phyloP scores from a whole-genome alignment of 306 rosid species.

The Quercus rubra region DNA sequence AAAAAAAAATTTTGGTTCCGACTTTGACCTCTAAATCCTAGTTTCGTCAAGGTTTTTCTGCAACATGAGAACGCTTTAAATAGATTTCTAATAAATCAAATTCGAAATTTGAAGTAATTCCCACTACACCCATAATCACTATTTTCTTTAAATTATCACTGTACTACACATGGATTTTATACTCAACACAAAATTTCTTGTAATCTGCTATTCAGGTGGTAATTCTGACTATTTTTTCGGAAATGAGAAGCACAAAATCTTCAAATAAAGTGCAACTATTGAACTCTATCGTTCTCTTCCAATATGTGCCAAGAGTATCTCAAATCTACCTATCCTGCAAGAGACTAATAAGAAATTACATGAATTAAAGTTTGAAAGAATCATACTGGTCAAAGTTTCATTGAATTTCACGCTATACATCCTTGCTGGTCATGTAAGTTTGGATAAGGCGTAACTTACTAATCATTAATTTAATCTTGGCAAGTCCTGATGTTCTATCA shows the following conservation, averaged over 20 bases:
- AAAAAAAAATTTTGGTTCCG: too few relatives aligned
- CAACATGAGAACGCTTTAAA: too few relatives aligned
- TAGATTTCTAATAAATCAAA: too few relatives aligned
- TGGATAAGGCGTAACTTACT: neutral
- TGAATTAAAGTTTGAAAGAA: slow-evolving; percentile 80
- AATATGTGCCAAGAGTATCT: slow-evolving; percentile 68
- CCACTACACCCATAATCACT: too few relatives aligned
- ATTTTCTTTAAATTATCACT: neutral
- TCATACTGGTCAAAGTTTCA: slow-evolving; percentile 95
- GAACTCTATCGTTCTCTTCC: slow-evolving; percentile 70
- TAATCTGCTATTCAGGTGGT: slow-evolving; percentile 51
- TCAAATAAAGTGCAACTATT: slow-evolving; percentile 65
- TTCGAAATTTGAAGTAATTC: too few relatives aligned
- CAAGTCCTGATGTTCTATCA: neutral
- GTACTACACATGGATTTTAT: neutral
- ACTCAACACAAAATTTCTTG: slow-evolving; percentile 4
- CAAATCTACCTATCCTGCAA: slow-evolving; percentile 70
- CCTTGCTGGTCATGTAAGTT: slow-evolving; percentile 95
- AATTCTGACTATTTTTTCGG: slow-evolving; percentile 58
- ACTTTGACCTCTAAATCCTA: too few relatives aligned
- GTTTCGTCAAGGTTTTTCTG: too few relatives aligned
- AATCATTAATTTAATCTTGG: too few relatives aligned
- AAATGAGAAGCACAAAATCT: slow-evolving; percentile 49
- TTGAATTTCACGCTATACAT: slow-evolving; percentile 82
- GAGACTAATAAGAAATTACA: slow-evolving; percentile 54